Evolutionary conservation across 768 basidiomycete genomes (phyloP), one percentile per base, ranked within the genome.

Genomic region (Boletus sensibilis): DNA sequence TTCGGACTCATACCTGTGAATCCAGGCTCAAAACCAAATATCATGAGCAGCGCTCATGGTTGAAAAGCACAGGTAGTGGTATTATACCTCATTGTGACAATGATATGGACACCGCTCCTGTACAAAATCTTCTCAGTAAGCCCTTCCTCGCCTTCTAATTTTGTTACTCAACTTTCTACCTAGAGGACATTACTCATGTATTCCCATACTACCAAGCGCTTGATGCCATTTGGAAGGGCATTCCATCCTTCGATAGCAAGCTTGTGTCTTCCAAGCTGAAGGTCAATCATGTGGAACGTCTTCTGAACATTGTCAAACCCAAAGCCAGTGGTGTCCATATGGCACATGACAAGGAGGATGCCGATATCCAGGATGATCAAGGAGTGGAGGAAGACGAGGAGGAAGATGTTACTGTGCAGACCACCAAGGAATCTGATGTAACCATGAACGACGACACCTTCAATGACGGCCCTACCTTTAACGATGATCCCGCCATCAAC

Each of bases 181-280:
- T 29, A 54, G 39, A 44, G 21, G 44, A 54, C 8, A 21, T 54
- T 38, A 45, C 47, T 21, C 37, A 14, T 31, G 46, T 53, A 16
- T 57, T 57, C n/a, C 46, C 50, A 10, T 42, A 57, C 16, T 57
- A 53, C 13, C n/a, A 38, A 23, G 40, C 43, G 3, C 50, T 57
- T 12, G 3, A 57, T 20, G 13, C 20, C 1, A 48, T 53, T 16
- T 49, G 56, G 51, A 34, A 35, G 4, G 33, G 45, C 7, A 57
- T 57, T 8, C 51, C 51, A 0, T 52, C 13, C 0, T 52, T 52
- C 5, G 7, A 52, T 14, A 52, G 41, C 18, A 8, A 52, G 29
- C 50, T 52, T 1, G 4, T 43, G 5, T 52, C 41, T 2, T 42
- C 33, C 8, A 44, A 53, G 2, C 21, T 21, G 10, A 33, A 21